phyloP scores from a whole-genome alignment of 495 filamentous ascomycete species.

The Apiosordaria backusii region DNA sequence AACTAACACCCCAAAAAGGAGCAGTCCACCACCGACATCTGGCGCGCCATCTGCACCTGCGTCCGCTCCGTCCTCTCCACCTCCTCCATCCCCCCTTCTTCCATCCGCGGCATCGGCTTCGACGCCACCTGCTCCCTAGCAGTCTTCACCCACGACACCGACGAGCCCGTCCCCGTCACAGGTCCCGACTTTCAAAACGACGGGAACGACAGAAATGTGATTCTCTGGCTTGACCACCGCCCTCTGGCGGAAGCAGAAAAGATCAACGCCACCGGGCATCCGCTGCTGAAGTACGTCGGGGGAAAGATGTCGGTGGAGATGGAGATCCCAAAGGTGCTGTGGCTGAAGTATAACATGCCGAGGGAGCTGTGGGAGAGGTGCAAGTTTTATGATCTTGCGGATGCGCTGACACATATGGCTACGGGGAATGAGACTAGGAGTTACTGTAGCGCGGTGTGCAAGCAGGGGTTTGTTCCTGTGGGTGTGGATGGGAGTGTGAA shows the following conservation, averaged over 20 bases:
- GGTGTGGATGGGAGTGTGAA: slow-evolving; percentile 97
- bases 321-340: slow-evolving; percentile 96
- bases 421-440: slow-evolving; percentile 91
- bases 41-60: slow-evolving; percentile 81
- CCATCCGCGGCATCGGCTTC: slow-evolving; percentile 86
- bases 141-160: slow-evolving; percentile 82
- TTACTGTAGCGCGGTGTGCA: slow-evolving; percentile 91
- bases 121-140: slow-evolving; percentile 95
- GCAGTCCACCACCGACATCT: slow-evolving; percentile 97
- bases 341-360: slow-evolving; percentile 99
- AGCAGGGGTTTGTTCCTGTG: slow-evolving; percentile 91
- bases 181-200: slow-evolving; percentile 77
- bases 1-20: slow-evolving; percentile 55
- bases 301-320: slow-evolving; percentile 98
- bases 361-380: slow-evolving; percentile 80
- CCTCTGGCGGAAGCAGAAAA: slow-evolving; percentile 82
- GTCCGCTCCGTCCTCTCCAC: slow-evolving; percentile 74
- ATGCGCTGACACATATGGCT: slow-evolving; percentile 92
- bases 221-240: slow-evolving; percentile 91
- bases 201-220: slow-evolving; percentile 79
- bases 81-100: slow-evolving; percentile 67
- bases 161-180: slow-evolving; percentile 85
- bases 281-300: slow-evolving; percentile 91
- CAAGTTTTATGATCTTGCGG: slow-evolving; percentile 93
- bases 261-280: slow-evolving; percentile 90